Evolutionary conservation across 2,329 filamentous ascomycete species (phyloP).

Genomic region (Fusarium torulosum): DNA sequence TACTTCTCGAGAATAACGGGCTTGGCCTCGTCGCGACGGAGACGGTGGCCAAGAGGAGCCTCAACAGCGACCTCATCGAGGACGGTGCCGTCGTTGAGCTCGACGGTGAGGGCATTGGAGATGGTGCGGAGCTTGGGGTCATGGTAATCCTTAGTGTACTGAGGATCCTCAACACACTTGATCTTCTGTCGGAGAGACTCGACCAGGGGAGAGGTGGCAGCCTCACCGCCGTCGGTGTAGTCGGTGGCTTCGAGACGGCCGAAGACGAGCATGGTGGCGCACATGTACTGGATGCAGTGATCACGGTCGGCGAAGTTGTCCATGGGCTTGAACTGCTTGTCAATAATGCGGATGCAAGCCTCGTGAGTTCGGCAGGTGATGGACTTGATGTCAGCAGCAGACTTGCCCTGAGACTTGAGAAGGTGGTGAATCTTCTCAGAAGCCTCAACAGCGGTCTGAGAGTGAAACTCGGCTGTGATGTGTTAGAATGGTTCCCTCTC

Average conservation of each 20-base stretch:
- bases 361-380: constrained; percentile 97
- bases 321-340: constrained; percentile 99
- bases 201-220: constrained; percentile 88
- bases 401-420: constrained; percentile 87
- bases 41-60: constrained; percentile 91
- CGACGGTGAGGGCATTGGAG: constrained; percentile 95
- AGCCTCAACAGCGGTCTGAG: constrained; percentile 96
- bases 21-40: constrained; percentile 95
- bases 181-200: constrained; percentile 95
- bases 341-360: constrained; percentile 98
- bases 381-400: constrained; percentile 90
- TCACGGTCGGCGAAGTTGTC: constrained; percentile 99
- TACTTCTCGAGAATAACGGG: constrained; percentile 97
- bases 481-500: constrained; percentile 25
- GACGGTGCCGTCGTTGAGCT: constrained; percentile 91
- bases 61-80: constrained; percentile 92
- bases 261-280: constrained; percentile 93
- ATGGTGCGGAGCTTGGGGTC: constrained; percentile 94
- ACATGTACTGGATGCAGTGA: constrained; percentile 99
- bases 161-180: constrained; percentile 93
- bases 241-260: constrained; percentile 93
- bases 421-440: constrained; percentile 88
- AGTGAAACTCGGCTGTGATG: constrained; percentile 88
- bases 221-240: constrained; percentile 93
- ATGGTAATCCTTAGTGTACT: constrained; percentile 97